phyloP scores from a whole-genome alignment of 306 rosid genomes.

The Dalbergia oliveri region DNA sequence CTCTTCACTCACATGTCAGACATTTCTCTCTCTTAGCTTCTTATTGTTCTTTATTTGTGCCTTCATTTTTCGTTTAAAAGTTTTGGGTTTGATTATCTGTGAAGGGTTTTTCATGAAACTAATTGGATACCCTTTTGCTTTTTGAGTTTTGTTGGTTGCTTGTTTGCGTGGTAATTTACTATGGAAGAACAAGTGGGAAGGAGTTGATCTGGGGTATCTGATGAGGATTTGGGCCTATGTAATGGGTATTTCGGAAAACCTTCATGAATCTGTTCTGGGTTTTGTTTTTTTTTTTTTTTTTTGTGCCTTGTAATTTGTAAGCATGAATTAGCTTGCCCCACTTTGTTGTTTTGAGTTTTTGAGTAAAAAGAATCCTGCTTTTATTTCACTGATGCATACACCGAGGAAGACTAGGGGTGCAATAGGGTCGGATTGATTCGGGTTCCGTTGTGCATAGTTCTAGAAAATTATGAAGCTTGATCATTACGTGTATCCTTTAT shows the following conservation, averaged over 20 bases:
- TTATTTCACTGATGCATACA: too few relatives aligned
- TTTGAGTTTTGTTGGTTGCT: too few relatives aligned
- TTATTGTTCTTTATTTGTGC: not conserved
- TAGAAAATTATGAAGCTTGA: not conserved
- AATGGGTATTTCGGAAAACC: not conserved
- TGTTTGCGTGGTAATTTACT: not conserved
- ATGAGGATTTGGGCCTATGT: constrained; percentile 27
- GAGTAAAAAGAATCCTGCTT: too few relatives aligned
- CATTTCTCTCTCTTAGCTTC: constrained; percentile 4
- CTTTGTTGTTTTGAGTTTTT: too few relatives aligned
- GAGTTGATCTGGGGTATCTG: constrained; percentile 36
- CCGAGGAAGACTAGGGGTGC: too few relatives aligned
- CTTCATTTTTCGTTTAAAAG: not conserved
- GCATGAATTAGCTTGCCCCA: not conserved
- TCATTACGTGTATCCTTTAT: not conserved
- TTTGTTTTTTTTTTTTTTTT: not conserved
- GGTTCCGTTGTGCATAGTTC: not conserved
- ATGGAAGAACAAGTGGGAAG: not conserved
- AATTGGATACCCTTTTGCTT: too few relatives aligned
- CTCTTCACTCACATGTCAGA: constrained; percentile 49
- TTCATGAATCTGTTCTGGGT: not conserved
- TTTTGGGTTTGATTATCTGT: not conserved
- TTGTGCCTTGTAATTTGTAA: not conserved
- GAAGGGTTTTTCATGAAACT: not conserved
- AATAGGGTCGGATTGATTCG: not conserved